These are phyloP conservation scores for Fraxinus velutina DNA, from an alignment of 305 asterid species.

Conservation along the genomic window DNA sequence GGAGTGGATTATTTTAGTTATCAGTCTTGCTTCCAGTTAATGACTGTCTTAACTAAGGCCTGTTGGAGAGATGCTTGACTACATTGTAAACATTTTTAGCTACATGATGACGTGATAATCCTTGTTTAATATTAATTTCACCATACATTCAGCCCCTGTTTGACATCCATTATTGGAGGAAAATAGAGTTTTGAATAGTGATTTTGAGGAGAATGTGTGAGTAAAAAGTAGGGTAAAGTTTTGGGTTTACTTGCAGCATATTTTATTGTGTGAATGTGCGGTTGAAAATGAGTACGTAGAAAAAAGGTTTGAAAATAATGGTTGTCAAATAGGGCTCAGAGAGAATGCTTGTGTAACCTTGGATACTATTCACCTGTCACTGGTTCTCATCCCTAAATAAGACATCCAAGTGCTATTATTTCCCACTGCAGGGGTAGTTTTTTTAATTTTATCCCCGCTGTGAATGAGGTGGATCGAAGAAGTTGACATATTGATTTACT, in stretches of 20 bases:
- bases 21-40: background rate
- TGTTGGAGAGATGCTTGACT: background rate
- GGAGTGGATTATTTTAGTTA: background rate
- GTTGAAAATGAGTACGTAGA: too few relatives aligned
- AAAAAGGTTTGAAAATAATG: too few relatives aligned
- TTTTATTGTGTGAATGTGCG: too few relatives aligned
- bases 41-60: background rate
- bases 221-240: background rate
- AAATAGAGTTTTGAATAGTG: too few relatives aligned
- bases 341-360: background rate
- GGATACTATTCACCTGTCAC: slow-evolving; percentile 11
- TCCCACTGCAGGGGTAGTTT: background rate
- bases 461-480: background rate
- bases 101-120: background rate
- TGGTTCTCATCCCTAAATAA: background rate
- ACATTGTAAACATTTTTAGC: background rate
- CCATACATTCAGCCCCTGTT: background rate
- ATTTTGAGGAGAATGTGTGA: too few relatives aligned
- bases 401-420: background rate
- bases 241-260: too few relatives aligned
- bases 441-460: background rate
- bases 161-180: too few relatives aligned
- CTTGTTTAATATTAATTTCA: background rate
- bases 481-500: background rate
- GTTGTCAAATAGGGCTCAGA: background rate